A percentile compares a stretch with the other conserved stretches of the same genome.
Evolutionary conservation across 768 basidiomycete species (phyloP).

Genomic region (Clathrus columnatus): DNA sequence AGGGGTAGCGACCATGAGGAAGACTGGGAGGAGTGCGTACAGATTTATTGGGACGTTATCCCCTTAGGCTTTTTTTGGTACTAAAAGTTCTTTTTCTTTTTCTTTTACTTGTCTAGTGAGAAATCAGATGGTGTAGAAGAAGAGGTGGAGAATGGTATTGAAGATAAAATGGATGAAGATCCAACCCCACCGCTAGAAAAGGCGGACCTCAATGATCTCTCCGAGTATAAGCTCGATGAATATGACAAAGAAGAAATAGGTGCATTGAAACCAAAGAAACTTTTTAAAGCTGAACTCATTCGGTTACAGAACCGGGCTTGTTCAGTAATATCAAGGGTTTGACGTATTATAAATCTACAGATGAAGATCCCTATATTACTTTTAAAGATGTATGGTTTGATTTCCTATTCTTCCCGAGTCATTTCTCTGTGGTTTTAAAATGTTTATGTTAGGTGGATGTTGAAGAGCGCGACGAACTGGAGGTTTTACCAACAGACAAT

Average conservation of each 20-base stretch:
- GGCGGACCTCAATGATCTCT: constrained; percentile 52
- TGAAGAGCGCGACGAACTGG: constrained; percentile 82
- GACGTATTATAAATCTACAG: constrained; percentile 82
- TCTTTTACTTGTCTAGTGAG: constrained; percentile 1
- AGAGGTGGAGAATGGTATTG: constrained; percentile 31
- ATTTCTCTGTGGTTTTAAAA: neutral
- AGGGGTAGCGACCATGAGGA: constrained; percentile 56
- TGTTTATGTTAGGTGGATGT: constrained; percentile 74
- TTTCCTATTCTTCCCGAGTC: constrained; percentile 12
- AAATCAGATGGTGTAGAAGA: constrained; percentile 1
- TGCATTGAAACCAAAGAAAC: constrained; percentile 22
- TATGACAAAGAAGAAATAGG: constrained; percentile 75
- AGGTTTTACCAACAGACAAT: constrained; percentile 85
- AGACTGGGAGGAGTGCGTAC: constrained; percentile 85
- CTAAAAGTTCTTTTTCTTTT: neutral
- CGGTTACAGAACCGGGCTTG: constrained; percentile 49
- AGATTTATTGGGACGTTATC: constrained; percentile 8
- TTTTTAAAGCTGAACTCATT: neutral
- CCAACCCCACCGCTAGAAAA: constrained; percentile 21
- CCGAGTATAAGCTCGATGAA: constrained; percentile 82
- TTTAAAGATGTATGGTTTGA: constrained; percentile 68
- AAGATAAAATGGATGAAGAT: constrained; percentile 53
- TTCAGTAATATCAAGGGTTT: constrained; percentile 96
- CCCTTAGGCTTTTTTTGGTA: neutral
- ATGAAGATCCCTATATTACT: constrained; percentile 95